Conservation (phyloP, 768 basidiomycete species). For the Amanita polypyramis region DNA sequence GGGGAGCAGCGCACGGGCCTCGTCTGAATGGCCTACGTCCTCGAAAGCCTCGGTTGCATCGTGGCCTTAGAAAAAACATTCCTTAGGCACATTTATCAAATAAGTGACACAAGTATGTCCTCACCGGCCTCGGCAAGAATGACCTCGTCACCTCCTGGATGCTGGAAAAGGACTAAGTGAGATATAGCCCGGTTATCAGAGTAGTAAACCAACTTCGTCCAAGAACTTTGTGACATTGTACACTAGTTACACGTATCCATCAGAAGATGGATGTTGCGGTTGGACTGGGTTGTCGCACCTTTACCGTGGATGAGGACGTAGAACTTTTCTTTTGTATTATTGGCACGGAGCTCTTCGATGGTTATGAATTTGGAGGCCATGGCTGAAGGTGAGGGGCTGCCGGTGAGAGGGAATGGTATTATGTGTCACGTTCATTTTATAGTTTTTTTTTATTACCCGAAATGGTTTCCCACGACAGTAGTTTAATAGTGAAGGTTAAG, state of each 20-base stretch:
- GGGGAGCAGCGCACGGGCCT: slow-evolving; percentile 79
- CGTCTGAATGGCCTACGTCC: slow-evolving; percentile 98
- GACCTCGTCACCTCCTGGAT: slow-evolving; percentile 98
- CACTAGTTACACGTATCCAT: slow-evolving; percentile 35
- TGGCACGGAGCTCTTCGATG: slow-evolving; percentile 66
- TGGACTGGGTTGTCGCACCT: slow-evolving; percentile 32
- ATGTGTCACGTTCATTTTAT: slow-evolving; percentile 10
- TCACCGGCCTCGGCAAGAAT: slow-evolving; percentile 84
- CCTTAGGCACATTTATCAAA: slow-evolving; percentile 3
- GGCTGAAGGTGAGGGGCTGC: slow-evolving; percentile 8
- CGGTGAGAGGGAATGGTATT: slow-evolving; percentile 10
- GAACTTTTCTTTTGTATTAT: slow-evolving; percentile 65
- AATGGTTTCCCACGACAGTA: slow-evolving; percentile 20
- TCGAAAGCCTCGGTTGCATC: slow-evolving; percentile 98
- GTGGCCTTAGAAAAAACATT: slow-evolving; percentile 41
- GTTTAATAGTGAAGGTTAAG: too few species aligned
- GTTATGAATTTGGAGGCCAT: slow-evolving; percentile 50
- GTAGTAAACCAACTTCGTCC: slow-evolving; percentile 61
- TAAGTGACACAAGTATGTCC: slow-evolving; percentile 23
- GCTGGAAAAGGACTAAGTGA: slow-evolving; percentile 33
- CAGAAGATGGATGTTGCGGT: slow-evolving; percentile 24
- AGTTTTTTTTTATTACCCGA: slow-evolving; percentile 17
- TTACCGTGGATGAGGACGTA: slow-evolving; percentile 82
- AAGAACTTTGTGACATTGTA: slow-evolving; percentile 92
- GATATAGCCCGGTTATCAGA: neutral